phyloP scores from a whole-genome alignment of 2,329 filamentous ascomycete species.

The Macrophomina pseudophaseolina region DNA sequence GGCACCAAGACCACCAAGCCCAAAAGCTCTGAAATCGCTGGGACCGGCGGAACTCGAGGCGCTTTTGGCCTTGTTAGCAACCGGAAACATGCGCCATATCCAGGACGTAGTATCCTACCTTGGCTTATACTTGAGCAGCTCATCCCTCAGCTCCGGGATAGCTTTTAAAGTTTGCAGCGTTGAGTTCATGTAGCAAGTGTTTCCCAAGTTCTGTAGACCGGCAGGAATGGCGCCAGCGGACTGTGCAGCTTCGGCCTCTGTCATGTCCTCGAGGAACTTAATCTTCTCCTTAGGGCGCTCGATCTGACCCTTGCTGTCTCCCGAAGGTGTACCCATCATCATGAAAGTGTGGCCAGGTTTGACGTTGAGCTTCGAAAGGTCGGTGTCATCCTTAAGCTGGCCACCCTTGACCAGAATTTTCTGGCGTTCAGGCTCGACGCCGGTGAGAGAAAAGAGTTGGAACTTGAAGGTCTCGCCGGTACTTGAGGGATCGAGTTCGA shows the following conservation, averaged over 20 bases:
- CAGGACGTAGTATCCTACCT: conserved; percentile 36
- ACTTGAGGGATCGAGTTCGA: conserved; percentile 84
- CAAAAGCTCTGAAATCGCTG: conserved; percentile 53
- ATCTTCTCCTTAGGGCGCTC: conserved; percentile 77
- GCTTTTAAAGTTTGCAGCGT: conserved; percentile 88
- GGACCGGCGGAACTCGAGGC: conserved; percentile 38
- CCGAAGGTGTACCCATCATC: conserved; percentile 92
- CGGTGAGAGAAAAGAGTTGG: conserved; percentile 92
- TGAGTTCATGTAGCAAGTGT: conserved; percentile 98
- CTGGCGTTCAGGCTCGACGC: conserved; percentile 93
- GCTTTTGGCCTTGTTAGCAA: conserved; percentile 16
- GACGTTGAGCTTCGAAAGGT: conserved; percentile 80
- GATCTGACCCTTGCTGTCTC: conserved; percentile 64
- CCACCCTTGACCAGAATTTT: conserved; percentile 95
- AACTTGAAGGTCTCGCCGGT: conserved; percentile 94
- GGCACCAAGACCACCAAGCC: conserved; percentile 62
- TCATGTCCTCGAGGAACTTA: conserved; percentile 97
- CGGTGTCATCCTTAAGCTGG: conserved; percentile 93
- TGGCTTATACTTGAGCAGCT: conserved; percentile 68
- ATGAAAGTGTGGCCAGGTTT: conserved; percentile 88
- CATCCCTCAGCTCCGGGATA: conserved; percentile 87
- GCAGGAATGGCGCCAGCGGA: conserved; percentile 84
- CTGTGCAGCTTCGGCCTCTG: conserved; percentile 85
- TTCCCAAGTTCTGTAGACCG: conserved; percentile 89
- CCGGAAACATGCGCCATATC: not conserved